Conservation (phyloP, 805 yeast genomes). For the Lipomyces sp. region DNA sequence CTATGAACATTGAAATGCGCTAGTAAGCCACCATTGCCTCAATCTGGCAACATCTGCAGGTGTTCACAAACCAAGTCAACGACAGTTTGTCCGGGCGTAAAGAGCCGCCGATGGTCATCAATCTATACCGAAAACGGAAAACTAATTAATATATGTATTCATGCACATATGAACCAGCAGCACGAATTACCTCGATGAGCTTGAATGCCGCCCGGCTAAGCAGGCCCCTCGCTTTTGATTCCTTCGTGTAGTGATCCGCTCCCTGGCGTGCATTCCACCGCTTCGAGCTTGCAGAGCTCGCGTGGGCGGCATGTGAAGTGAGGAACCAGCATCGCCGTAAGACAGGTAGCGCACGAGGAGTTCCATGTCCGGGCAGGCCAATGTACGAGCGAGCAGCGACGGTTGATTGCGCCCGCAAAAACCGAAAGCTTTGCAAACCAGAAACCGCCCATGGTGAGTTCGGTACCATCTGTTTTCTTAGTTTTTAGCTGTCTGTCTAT, state of each 20-base stretch:
- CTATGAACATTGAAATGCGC: constrained; percentile 18
- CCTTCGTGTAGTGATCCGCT: constrained; percentile 60
- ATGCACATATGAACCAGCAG: too few relatives aligned
- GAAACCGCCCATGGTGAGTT: too few relatives aligned
- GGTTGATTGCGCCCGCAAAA: too few relatives aligned
- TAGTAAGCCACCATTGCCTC: too few relatives aligned
- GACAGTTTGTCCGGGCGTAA: constrained; percentile 56
- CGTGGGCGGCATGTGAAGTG: neutral
- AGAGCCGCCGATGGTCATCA: constrained; percentile 58
- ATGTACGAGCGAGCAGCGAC: too few relatives aligned
- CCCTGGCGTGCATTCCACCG: constrained; percentile 74
- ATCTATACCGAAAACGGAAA: too few relatives aligned
- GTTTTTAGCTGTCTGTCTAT: too few relatives aligned
- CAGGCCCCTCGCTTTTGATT: constrained; percentile 60
- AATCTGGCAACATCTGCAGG: neutral
- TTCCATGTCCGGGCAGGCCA: too few relatives aligned
- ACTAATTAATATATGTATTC: too few relatives aligned
- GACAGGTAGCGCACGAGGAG: too few relatives aligned
- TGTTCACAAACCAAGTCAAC: constrained; percentile 60
- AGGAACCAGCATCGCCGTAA: neutral
- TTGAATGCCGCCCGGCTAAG: constrained; percentile 91
- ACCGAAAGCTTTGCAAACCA: too few relatives aligned
- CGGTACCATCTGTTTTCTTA: too few relatives aligned
- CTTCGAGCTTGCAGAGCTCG: constrained; percentile 40
- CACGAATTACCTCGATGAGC: constrained; percentile 45